Base-by-base conservation (phyloP, 2,329 filamentous ascomycete species). In the Hypoxylon sp. region DNA sequence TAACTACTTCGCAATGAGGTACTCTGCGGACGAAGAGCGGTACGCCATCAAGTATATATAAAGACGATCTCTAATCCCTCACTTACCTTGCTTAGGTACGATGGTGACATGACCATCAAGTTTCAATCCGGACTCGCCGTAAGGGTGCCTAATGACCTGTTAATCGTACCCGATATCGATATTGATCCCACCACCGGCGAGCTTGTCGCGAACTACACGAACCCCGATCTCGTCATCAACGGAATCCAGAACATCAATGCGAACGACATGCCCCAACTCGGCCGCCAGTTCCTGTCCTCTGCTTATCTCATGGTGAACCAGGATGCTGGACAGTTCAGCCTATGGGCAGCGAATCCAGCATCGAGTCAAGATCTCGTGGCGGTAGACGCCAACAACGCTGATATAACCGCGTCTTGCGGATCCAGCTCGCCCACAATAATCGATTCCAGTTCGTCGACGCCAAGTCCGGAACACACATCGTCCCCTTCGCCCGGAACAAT, bases 271-370 rank as follows among this genome's bases (percentile, higher is more conserved):
- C 38, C 53, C 9, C 38, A 57, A 17, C 53, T 57, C 25, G 53
- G 38, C n/a, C 53, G 53, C 28, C 63, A 73, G 17, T 80, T 80
- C 61, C 70, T 80, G 14, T 73, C 75, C 5, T 63, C 72, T 13
- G 74, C 75, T 1, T 78, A 79, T 46, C 63, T 79, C 11, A 68
- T 75, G 36, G 71, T 77, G 51, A 76, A 79, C 59, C 68, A 79
- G 36, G 74, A 76, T 36, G 9, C 58, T 9, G 38, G 59, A 9
- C n/a, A 65, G 53, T 76, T 75, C 28, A 72, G 72, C 21, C 65
- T 75, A 13, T 73, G 64, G 75, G 23, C 63, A 3, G 68, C 62
- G 7, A 65, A 70, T 50, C 68, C 62, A 7, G 60, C 51, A 1
- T 28, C 45, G 9, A 13, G 21, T 32, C 32, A 67, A 45, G 41